Percentiles rank a stretch among this genome's conserved stretches.
Conservation (phyloP, 257 asterid species). For the Ligustrum vulgare region DNA sequence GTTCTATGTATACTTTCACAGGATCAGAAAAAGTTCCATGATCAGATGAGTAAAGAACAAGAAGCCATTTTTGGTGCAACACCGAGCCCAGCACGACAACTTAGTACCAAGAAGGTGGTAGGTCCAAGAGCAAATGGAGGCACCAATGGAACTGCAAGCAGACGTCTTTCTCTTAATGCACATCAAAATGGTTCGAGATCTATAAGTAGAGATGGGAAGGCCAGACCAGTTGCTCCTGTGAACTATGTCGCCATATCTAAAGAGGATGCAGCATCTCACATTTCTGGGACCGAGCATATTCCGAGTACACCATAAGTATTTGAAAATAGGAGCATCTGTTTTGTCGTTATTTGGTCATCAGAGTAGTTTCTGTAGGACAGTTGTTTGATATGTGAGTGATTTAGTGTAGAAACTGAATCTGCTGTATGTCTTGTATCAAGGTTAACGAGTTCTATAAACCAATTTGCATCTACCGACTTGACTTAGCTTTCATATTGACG, state of each 20-base stretch:
- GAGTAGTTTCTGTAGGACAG: slow-evolving; percentile 19
- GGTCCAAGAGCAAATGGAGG: slow-evolving; percentile 59
- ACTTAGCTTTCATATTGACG: neutral
- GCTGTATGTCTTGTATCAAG: slow-evolving; percentile 11
- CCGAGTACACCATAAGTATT: slow-evolving; percentile 39
- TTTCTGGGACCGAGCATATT: slow-evolving; percentile 40
- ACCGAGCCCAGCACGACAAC: slow-evolving; percentile 68
- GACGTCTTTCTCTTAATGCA: slow-evolving; percentile 56
- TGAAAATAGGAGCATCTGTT: neutral
- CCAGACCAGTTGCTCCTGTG: slow-evolving; percentile 60
- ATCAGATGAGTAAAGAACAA: slow-evolving; percentile 57
- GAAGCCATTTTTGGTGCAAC: slow-evolving; percentile 54
- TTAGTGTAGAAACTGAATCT: slow-evolving; percentile 21
- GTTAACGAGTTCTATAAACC: neutral
- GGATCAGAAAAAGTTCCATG: slow-evolving; percentile 66
- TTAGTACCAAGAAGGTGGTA: slow-evolving; percentile 46
- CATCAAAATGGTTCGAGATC: slow-evolving; percentile 62
- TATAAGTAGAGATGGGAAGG: slow-evolving; percentile 48
- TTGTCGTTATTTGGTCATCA: slow-evolving; percentile 4
- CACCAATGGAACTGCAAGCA: slow-evolving; percentile 40
- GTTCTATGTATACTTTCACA: slow-evolving; percentile 13
- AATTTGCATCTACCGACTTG: neutral
- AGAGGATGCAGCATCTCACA: slow-evolving; percentile 44
- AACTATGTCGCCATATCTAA: slow-evolving; percentile 61
- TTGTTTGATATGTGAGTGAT: slow-evolving; percentile 8